Base-by-base conservation (phyloP, 2,329 filamentous ascomycete genomes). In the Aureobasidium sp. region DNA sequence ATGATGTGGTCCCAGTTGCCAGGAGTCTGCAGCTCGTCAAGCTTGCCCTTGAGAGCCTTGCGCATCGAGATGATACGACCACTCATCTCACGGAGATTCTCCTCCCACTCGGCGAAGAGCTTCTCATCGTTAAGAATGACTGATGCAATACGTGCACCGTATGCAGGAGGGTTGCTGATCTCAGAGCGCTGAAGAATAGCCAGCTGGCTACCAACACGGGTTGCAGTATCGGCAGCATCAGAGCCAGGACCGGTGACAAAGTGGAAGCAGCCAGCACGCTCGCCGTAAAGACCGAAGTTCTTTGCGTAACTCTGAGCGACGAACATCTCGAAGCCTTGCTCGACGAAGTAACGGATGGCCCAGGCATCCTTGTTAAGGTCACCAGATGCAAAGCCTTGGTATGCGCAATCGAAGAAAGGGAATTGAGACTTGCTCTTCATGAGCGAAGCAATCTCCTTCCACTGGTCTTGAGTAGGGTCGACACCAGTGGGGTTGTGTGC, bases 401-500 rank as follows among this genome's bases (percentile, higher is more conserved):
- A 99, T 62, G 94, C 94, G 67, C 86, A 90, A 81, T 99, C 94
- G 78, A 99, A 97, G 84, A 99, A 97, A 70, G 94, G 93, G 79
- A 99, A 96, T 76, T 95, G 93, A 66, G 84, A 84, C 78, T 88
- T 91, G 71, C 84, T 76, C 70, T 84, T 84, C 76, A 97, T 86
- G 48, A 96, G 76, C 47, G 81, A 76, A 59, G 93, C 92, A 65
- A 99, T 86, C 78, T 95, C 84, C 75, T 88, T 90, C 94, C 94
- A 99, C 79, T 99, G 94, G 60, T 93, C 90, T 68, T 88, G 82
- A 24, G 92, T 96, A 8, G 92, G 92, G 77, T 99, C 94, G 66
- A 99, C 92, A 63, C 94, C 94, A 1, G 94, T 99, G 39, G 94
- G 94, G 81, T 99, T 99, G 81, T 99, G 94, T 41, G 94, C 94